Evolutionary conservation across 2,329 filamentous ascomycete species (phyloP), one percentile per base, ranked within the genome.

Genomic region (Clarireedia homoeocarpa): DNA sequence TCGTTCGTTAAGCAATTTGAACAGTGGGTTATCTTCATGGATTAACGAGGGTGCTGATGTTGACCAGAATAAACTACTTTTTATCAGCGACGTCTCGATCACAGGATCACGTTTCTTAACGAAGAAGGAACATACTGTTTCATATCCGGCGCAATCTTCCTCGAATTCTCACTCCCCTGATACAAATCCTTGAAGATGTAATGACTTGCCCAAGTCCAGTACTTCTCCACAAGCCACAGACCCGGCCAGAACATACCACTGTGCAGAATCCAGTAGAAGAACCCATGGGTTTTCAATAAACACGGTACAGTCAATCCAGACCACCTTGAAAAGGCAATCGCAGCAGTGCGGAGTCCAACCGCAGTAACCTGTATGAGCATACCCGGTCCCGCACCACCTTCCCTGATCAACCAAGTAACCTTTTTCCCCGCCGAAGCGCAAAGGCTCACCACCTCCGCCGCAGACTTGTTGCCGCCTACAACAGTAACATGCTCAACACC

Each of bases 401-500:
- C 44, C 9, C 59, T n/a, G 30, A 63, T 60, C 6, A 63, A 23
- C 61, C 61, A 63, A 26, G 56, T 34, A 14, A 58, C 59, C n/a
- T 58, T 56, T 46, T 63, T 63, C 23, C 59, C 58, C 9, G 55
- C 53, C 4, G 46, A 39, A 4, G 52, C 46, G 15, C 50, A 56
- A 38, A 60, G 6, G 30, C 51, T 52, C 2, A 60, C 58, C 5
- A 55, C 55, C 26, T 62, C 61, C 20, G 56, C 42, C 14, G 61
- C 53, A 3, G 56, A 61, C 34, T 63, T 63, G 15, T 57, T 58
- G 2, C 59, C 61, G 17, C 61, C 61, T n/a, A 60, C 49, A 5
- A 63, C 61, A 9, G 48, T 48, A 7, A 61, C 55, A 5, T 42
- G 52, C 23, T 58, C 45, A 12, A 61, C 45, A 4, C 56, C 36